phyloP scores from a whole-genome alignment of 371 early-diverging fungal species.

The Mucor irregularis region DNA sequence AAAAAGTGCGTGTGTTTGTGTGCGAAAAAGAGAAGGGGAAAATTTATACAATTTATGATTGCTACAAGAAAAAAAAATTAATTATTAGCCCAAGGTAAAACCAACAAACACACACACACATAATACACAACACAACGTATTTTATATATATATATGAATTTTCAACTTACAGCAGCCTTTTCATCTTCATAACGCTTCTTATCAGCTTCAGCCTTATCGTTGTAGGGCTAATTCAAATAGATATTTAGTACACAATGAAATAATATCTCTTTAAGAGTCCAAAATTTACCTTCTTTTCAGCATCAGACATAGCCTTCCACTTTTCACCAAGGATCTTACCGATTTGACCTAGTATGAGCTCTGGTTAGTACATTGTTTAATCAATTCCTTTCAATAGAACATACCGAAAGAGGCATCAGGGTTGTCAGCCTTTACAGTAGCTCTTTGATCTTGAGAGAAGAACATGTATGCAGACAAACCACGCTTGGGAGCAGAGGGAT shows the following conservation, averaged over 20 bases:
- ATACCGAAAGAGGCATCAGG: conserved; percentile 80
- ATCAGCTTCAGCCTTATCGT: conserved; percentile 57
- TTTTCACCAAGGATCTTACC: conserved; percentile 79
- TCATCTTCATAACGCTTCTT: conserved; percentile 76
- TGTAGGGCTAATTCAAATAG: conserved; percentile 42
- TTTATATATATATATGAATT: background rate
- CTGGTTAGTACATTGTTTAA: too few species aligned
- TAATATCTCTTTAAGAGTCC: background rate
- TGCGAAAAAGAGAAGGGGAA: background rate
- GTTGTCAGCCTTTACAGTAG: conserved; percentile 70
- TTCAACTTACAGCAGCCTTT: conserved; percentile 53
- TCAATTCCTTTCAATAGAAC: conserved; percentile 1
- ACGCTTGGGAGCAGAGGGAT: conserved; percentile 78
- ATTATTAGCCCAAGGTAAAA: too few species aligned
- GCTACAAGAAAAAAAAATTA: background rate
- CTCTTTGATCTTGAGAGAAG: conserved; percentile 76
- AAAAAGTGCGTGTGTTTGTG: too few species aligned
- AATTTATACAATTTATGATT: conserved; percentile 4
- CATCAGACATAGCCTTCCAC: conserved; percentile 72
- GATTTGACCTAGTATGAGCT: conserved; percentile 67
- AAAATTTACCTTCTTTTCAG: conserved; percentile 56
- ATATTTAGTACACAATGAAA: conserved; percentile 14
- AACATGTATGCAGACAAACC: conserved; percentile 81
- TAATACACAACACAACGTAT: background rate
- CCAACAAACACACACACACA: too few species aligned